Evolutionary conservation across 73 alveolate genomes (phyloP).

Genomic region (Urostyla sp.): DNA sequence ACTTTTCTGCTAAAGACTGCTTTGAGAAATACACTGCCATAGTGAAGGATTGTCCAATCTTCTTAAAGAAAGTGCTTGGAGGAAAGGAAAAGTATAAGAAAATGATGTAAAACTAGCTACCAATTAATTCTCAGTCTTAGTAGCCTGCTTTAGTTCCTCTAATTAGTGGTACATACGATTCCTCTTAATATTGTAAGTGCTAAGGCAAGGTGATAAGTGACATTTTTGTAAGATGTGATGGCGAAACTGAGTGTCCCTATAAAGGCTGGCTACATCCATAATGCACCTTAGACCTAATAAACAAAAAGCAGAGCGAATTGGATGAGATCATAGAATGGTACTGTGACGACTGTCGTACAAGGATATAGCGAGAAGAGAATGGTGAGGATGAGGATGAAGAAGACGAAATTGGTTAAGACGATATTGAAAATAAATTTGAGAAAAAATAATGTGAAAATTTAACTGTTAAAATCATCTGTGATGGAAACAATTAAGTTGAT

Average conservation of each 20-base stretch:
- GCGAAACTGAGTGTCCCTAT: constrained; percentile 58
- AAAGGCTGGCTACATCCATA: constrained; percentile 74
- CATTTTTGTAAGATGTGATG: constrained; percentile 61
- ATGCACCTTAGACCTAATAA: constrained; percentile 60
- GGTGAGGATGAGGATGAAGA: constrained; percentile 52
- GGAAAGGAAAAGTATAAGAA: constrained; percentile 46
- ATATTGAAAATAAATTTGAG: neutral
- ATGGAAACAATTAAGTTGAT: neutral
- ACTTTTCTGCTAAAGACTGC: constrained; percentile 67
- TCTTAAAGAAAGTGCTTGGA: constrained; percentile 62
- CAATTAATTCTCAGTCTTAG: neutral
- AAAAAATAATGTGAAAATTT: neutral
- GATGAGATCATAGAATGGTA: constrained; percentile 60
- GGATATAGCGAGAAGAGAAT: constrained; percentile 43
- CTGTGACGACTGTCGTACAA: constrained; percentile 52
- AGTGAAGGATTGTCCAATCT: constrained; percentile 43
- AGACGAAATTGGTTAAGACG: neutral
- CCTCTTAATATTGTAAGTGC: constrained; percentile 33
- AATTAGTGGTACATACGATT: neutral
- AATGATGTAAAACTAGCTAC: constrained; percentile 38
- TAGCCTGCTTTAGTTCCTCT: neutral
- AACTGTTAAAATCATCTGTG: too few relatives aligned
- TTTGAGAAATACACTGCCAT: constrained; percentile 59
- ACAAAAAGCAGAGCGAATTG: constrained; percentile 50
- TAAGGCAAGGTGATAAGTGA: constrained; percentile 46